These are phyloP conservation scores for Suhomyces tanzawaensis DNA, from an alignment of 805 yeast species.

Conservation along the genomic window DNA sequence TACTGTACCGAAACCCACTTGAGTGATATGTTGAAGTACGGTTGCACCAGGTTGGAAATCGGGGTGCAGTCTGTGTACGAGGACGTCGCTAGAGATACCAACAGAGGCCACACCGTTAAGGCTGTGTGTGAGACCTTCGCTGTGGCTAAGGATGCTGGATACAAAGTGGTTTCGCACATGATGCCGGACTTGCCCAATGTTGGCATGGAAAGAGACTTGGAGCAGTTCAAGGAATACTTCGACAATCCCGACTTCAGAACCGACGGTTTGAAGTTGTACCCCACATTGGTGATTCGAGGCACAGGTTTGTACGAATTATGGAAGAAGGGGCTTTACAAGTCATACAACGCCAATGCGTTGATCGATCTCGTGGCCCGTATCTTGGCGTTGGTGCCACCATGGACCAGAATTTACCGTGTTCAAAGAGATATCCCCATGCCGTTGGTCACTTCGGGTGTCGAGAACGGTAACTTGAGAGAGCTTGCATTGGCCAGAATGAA, in stretches of 20 bases:
- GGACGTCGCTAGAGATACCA: slow-evolving; percentile 97
- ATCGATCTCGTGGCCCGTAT: slow-evolving; percentile 95
- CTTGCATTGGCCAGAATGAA: slow-evolving; percentile 96
- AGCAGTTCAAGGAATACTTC: slow-evolving; percentile 93
- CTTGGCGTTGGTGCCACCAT: slow-evolving; percentile 94
- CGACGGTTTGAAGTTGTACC: slow-evolving; percentile 93
- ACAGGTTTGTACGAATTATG: slow-evolving; percentile 96
- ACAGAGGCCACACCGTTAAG: slow-evolving; percentile 95
- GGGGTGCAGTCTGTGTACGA: slow-evolving; percentile 98
- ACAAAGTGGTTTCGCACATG: slow-evolving; percentile 97
- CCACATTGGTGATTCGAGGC: slow-evolving; percentile 94
- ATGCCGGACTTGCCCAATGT: slow-evolving; percentile 99
- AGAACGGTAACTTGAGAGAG: slow-evolving; percentile 94
- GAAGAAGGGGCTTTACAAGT: slow-evolving; percentile 93
- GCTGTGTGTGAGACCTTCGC: slow-evolving; percentile 95
- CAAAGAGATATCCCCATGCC: slow-evolving; percentile 99
- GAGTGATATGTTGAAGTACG: slow-evolving; percentile 93
- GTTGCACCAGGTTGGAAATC: slow-evolving; percentile 93
- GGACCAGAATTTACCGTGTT: slow-evolving; percentile 98
- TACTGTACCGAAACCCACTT: slow-evolving; percentile 95
- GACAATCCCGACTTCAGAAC: slow-evolving; percentile 97
- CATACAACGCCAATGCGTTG: slow-evolving; percentile 90
- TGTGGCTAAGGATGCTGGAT: slow-evolving; percentile 96
- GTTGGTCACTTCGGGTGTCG: slow-evolving; percentile 94
- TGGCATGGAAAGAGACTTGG: slow-evolving; percentile 96